Evolutionary conservation across 352 stramenopile species (phyloP), one percentile per base, ranked within the genome.

Genomic region (Halophytophthora polymorphica): DNA sequence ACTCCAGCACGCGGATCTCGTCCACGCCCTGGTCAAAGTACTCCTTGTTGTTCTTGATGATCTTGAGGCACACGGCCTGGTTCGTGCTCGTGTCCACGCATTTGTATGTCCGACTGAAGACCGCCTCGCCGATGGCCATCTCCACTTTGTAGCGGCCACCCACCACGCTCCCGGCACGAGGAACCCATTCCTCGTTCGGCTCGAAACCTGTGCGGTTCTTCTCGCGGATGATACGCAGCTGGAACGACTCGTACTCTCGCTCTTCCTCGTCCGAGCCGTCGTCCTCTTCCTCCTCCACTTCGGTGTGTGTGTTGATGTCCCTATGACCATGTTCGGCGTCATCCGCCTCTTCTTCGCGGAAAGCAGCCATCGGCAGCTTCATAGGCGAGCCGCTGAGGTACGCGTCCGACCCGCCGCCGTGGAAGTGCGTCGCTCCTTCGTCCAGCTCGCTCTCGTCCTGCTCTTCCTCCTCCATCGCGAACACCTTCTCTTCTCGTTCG

Each of bases 1-100:
- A 88, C 47, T 90, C 64, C 11, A 93, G 63, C 14, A 93, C 56
- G 3, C 81, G 77, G 41, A 93, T 89, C 28, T 93, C 83, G 44
- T 93, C 83, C 21, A 93, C 61, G 4, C 82, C 83, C 70, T 99
- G 97, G 56, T 99, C 97, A 61, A 99, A 98, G 68, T 98, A 99
- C 57, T 99, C 97, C 69, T 99, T 99, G 50, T 96, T 98, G 76
- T 99, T 99, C 71, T 99, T 99, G 69, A 99, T 98, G 23, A 99
- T 93, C 64, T 99, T 99, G 21, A 98, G 65, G 54, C 95, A 98
- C 40, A 99, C 95, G 44, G 84, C 71, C 49, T 94, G 58, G 45
- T 93, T 66, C 14, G 64, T 83, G 1, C 33, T 66, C 19, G 64
- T 72, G 54, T 93, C 80, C 6, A 72, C 46, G 29, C 79, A 86